Conservation (phyloP, 148 eudicot species). For the Persicaria tinctoria region DNA sequence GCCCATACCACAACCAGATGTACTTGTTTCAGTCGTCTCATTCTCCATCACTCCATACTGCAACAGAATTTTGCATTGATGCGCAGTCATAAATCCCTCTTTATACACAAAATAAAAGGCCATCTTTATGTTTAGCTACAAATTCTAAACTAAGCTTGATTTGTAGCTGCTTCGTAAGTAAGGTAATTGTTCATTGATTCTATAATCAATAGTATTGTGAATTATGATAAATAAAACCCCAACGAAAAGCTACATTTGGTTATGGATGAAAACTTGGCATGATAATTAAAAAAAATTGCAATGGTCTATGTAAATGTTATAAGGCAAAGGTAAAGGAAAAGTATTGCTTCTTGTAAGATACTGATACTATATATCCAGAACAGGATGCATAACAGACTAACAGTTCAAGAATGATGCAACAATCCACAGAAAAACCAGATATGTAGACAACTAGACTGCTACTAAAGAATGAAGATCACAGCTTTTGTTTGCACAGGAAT, state of each 20-base stretch:
- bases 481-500: too few relatives aligned
- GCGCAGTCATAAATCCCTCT: constrained; percentile 51
- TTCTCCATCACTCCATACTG: constrained; percentile 95
- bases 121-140: constrained; percentile 23
- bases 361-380: background rate
- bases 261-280: too few relatives aligned
- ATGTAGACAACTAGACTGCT: too few relatives aligned
- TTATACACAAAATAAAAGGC: constrained; percentile 35
- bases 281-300: background rate
- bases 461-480: background rate
- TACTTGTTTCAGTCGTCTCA: constrained; percentile 98
- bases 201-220: background rate
- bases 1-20: constrained; percentile 87
- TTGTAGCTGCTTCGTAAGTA: background rate
- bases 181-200: background rate
- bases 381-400: too few relatives aligned
- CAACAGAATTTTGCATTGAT: constrained; percentile 56
- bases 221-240: background rate
- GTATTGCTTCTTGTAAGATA: background rate
- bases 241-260: background rate
- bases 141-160: constrained; percentile 9
- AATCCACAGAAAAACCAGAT: too few relatives aligned
- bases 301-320: background rate
- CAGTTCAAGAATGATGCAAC: too few relatives aligned
- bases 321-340: background rate